Base-by-base conservation (phyloP, 1,139 yeast genomes). In the Suhomyces yuchorum region DNA sequence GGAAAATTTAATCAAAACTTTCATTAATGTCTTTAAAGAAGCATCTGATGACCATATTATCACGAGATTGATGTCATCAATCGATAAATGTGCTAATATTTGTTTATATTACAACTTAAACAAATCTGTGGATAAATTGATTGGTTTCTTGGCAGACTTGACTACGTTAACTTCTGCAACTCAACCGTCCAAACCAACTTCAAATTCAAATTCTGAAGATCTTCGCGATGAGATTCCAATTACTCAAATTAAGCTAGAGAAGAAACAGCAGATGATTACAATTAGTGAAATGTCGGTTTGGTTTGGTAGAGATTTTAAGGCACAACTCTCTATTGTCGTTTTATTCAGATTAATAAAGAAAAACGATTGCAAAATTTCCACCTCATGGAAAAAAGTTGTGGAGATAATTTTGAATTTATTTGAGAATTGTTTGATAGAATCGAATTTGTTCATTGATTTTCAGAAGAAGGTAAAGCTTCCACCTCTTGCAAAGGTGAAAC, bases 21-120 rank as follows among this genome's bases (percentile, higher is more conserved):
- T 92, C 32, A 75, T 91, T 41, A 80, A 78, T 44, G 90, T 93
- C 22, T 93, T 90, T 67, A 84, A 85, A 28, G 89, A 89, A 44
- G 97, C 99, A 0, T 75, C 88, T 1, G 98, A 93, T 63, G 98
- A 93, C 65, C 89, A 90, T 46, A 82, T 95, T 9, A 85, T 91
- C 46, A 85, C 96, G 0, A 79, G 95, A 48, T 87, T 95, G 66
- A 85, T 95, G 75, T 81, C 96, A 0, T 88, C 92, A 1, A 78
- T 93, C 55, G 97, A 92, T 60, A 91, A 89, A 61, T 80, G 95
- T 55, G 87, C 96, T 1, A 80, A 76, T 43, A 80, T 93, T 48
- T 90, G 97, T 14, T 71, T 84, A 3, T 80, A 75, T 51, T 90
- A 85, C 66, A 75, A 78, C 9, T 65, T 86, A 48, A 66, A 72